phyloP scores from a whole-genome alignment of 139 green algal genomes.

The Chlorella sp. region DNA sequence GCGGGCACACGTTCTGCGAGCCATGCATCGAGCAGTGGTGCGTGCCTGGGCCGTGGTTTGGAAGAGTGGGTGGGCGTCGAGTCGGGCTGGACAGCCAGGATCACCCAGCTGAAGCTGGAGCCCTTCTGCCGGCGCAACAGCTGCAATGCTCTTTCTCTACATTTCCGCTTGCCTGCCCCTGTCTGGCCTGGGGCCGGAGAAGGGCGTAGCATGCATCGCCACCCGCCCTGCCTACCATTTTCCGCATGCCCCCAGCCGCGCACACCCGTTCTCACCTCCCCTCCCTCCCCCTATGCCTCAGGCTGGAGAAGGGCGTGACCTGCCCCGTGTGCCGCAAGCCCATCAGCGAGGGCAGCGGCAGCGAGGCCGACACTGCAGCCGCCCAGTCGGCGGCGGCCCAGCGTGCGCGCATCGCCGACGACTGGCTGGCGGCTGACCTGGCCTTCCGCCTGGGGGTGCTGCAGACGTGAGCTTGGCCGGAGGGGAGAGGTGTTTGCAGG shows the following conservation, averaged over 20 bases:
- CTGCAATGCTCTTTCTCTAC: too few species aligned
- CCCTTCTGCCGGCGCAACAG: too few species aligned
- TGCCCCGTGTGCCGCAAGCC: constrained; percentile 62
- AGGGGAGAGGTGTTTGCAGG: too few species aligned
- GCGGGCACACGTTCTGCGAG: constrained; percentile 71
- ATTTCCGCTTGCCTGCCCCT: too few species aligned
- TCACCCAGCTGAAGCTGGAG: too few species aligned
- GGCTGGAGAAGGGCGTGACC: constrained; percentile 51
- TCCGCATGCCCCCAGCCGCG: too few species aligned
- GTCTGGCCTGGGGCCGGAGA: too few species aligned
- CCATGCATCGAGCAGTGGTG: constrained; percentile 37
- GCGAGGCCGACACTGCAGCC: not conserved
- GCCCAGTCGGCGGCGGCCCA: not conserved
- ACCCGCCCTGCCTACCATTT: too few species aligned
- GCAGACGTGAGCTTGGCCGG: not conserved
- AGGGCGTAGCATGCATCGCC: too few species aligned
- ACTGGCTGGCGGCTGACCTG: constrained; percentile 40
- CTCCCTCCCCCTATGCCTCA: not conserved
- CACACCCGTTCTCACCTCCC: not conserved
- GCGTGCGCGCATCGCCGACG: not conserved
- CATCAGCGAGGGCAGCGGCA: constrained; percentile 19
- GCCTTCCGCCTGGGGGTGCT: constrained; percentile 39
- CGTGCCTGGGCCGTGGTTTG: not conserved
- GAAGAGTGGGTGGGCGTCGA: too few species aligned
- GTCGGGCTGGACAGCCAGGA: too few species aligned